These are phyloP conservation scores for Fraxinus angustifolia DNA, from an alignment of 305 asterid genomes.

Conservation along the genomic window DNA sequence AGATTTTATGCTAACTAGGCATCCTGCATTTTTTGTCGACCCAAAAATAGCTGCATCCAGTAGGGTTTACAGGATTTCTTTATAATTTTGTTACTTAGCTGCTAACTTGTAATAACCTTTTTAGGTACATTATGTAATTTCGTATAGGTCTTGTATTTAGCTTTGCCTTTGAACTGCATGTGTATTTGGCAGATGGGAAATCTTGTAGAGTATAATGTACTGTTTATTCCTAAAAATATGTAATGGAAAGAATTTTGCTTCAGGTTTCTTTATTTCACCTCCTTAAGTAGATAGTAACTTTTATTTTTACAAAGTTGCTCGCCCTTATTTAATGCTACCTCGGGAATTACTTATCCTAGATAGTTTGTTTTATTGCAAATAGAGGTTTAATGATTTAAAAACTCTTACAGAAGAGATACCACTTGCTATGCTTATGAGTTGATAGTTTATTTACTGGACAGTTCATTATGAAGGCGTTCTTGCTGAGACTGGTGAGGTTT, in stretches of 20 bases:
- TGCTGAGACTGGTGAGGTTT: slow-evolving; percentile 84
- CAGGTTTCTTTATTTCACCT: neutral
- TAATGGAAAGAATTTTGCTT: neutral
- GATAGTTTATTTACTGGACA: slow-evolving; percentile 25
- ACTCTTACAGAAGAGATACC: neutral
- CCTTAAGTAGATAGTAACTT: neutral
- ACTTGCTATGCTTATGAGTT: neutral
- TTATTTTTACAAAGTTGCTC: neutral
- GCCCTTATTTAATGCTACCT: neutral
- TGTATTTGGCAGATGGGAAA: neutral
- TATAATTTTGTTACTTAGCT: neutral
- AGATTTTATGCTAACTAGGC: neutral
- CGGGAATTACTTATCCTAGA: neutral
- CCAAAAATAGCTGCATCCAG: neutral
- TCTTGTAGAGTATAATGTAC: neutral
- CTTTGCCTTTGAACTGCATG: neutral
- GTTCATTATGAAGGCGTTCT: slow-evolving; percentile 93
- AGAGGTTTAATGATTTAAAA: neutral
- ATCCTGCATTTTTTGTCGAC: neutral
- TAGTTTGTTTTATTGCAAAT: neutral
- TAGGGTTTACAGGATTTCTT: neutral
- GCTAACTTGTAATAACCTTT: neutral
- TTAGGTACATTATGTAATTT: neutral
- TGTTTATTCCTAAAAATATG: neutral
- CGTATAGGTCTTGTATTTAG: neutral